phyloP scores from a whole-genome alignment of 2,329 filamentous ascomycete genomes.

The Calonectria pauciramosa region DNA sequence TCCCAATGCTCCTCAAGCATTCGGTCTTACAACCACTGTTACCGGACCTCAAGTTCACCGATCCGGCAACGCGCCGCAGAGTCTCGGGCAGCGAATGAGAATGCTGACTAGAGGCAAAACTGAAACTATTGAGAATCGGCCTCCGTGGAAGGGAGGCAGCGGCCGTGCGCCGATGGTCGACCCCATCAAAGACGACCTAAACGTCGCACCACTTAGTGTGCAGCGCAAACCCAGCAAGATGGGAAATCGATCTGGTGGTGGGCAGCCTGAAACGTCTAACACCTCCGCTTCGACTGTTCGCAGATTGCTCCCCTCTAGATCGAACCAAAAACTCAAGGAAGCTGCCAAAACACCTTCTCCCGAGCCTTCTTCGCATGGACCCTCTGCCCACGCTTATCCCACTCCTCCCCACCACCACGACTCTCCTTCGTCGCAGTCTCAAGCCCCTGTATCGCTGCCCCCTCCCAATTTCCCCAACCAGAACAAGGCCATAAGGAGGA shows the following conservation, averaged over 20 bases:
- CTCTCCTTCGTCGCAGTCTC: conserved; percentile 40
- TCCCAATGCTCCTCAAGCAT: conserved; percentile 28
- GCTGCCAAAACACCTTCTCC: conserved; percentile 41
- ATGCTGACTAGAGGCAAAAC: conserved; percentile 52
- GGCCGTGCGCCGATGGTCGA: conserved; percentile 75
- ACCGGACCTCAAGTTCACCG: conserved; percentile 39
- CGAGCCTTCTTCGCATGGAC: conserved; percentile 32
- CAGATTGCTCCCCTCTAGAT: conserved; percentile 52
- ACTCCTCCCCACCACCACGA: conserved; percentile 51
- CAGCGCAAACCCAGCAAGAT: conserved; percentile 65
- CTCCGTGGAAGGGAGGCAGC: conserved; percentile 81
- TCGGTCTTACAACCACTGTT: conserved; percentile 45
- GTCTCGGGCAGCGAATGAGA: conserved; percentile 52
- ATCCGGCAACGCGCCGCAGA: conserved; percentile 44
- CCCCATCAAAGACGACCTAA: conserved; percentile 73
- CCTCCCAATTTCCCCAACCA: conserved; percentile 42
- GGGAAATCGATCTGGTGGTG: conserved; percentile 40
- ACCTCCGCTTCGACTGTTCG: conserved; percentile 49
- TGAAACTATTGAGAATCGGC: conserved; percentile 59
- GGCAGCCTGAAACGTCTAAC: conserved; percentile 54
- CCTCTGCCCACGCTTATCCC: conserved; percentile 46
- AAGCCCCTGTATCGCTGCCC: conserved; percentile 37
- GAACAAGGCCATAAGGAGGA: conserved; percentile 60
- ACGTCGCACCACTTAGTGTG: conserved; percentile 69
- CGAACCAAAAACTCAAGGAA: conserved; percentile 50